These are phyloP conservation scores for Aethionema arabicum DNA, from an alignment of 345 rosid genomes.

Conservation along the genomic window DNA sequence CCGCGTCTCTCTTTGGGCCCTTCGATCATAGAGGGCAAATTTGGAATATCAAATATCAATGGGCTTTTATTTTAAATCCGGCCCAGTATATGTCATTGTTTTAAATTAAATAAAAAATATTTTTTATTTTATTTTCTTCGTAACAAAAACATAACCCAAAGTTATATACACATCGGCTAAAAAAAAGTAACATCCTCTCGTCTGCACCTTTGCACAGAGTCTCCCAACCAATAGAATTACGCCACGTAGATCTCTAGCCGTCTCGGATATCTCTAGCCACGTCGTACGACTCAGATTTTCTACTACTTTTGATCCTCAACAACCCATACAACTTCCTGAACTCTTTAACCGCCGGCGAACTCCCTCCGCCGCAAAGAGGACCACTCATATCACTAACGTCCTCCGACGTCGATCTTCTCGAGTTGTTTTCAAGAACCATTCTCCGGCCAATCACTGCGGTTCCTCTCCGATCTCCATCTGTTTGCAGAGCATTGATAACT, in stretches of 20 bases:
- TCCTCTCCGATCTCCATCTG: constrained; percentile 63
- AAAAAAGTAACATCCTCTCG: constrained; percentile 14
- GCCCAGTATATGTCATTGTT: constrained; percentile 10
- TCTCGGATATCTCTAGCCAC: constrained; percentile 30
- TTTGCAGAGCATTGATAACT: constrained; percentile 75
- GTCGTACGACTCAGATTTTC: constrained; percentile 55
- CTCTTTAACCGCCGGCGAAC: constrained; percentile 61
- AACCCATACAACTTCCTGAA: constrained; percentile 68
- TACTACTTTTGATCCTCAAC: constrained; percentile 52
- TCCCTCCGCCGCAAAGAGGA: constrained; percentile 44
- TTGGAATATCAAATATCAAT: not conserved
- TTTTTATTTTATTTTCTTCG: not conserved
- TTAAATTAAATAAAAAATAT: too few species aligned
- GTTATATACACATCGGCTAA: constrained; percentile 29
- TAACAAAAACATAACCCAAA: constrained; percentile 16
- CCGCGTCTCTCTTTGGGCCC: not conserved
- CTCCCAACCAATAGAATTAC: constrained; percentile 14
- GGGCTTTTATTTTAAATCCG: constrained; percentile 12
- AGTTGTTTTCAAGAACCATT: constrained; percentile 30
- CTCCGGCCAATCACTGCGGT: constrained; percentile 39
- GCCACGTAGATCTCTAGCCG: constrained; percentile 31
- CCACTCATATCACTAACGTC: constrained; percentile 40
- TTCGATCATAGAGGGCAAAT: constrained; percentile 1
- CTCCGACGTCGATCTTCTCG: constrained; percentile 44
- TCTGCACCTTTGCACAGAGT: constrained; percentile 16